A percentile compares a stretch with the other conserved stretches of the same genome.
Conservation (phyloP, 169 alveolate genomes). For the Hepatocystis sp. region DNA sequence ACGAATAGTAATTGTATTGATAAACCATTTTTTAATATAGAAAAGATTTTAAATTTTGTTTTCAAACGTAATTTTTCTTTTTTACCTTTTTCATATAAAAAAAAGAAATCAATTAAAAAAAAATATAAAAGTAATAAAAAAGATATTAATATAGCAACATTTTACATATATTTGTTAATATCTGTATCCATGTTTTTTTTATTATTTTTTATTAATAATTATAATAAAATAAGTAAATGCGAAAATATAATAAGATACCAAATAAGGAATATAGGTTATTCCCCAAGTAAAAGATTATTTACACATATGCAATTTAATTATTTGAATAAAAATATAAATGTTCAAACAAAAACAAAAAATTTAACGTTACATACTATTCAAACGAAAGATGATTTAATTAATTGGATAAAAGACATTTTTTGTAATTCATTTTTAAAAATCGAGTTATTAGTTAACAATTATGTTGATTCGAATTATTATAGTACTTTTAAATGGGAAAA, state of each 20-base stretch:
- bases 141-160: constrained; percentile 1
- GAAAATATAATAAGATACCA: constrained; percentile 56
- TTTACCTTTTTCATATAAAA: constrained; percentile 60
- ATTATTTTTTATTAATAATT: constrained; percentile 39
- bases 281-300: constrained; percentile 6
- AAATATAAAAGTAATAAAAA: constrained; percentile 27
- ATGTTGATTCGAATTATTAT: neutral
- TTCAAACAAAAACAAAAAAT: constrained; percentile 14
- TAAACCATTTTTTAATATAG: constrained; percentile 47
- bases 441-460: neutral
- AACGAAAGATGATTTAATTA: constrained; percentile 17
- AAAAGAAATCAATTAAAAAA: constrained; percentile 44
- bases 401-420: constrained; percentile 33
- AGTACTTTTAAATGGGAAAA: constrained; percentile 6
- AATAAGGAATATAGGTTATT: constrained; percentile 38
- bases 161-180: constrained; percentile 27
- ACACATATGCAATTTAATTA: constrained; percentile 19
- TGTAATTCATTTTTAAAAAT: constrained; percentile 29
- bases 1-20: no score
- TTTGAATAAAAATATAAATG: constrained; percentile 35
- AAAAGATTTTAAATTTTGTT: constrained; percentile 37
- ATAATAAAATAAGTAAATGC: constrained; percentile 24
- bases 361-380: constrained; percentile 41
- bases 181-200: constrained; percentile 17
- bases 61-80: constrained; percentile 16